Percentiles rank a stretch among this genome's conserved stretches.
Conservation (phyloP, 2,329 filamentous ascomycete genomes). For the Pestalotiopsis sp. region DNA sequence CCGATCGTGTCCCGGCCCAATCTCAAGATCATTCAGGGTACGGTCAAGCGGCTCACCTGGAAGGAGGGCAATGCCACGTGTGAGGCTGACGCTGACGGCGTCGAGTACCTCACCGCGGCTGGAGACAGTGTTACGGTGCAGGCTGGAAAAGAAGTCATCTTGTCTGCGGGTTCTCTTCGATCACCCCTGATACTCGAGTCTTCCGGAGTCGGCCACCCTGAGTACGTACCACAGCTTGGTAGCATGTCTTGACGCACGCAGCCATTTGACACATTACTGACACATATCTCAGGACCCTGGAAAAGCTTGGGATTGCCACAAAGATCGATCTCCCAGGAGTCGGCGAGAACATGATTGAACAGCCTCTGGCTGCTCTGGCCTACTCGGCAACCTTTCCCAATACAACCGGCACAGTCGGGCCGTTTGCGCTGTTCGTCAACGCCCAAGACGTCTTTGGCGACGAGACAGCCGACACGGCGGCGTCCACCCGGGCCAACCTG, state of each 20-base stretch:
- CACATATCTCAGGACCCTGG: conserved; percentile 36
- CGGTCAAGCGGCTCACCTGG: conserved; percentile 35
- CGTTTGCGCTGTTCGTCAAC: conserved; percentile 37
- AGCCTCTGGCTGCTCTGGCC: conserved; percentile 38
- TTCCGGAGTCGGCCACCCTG: conserved; percentile 52
- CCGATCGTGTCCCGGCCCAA: conserved; percentile 40
- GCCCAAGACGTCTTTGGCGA: conserved; percentile 38
- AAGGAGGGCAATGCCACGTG: conserved; percentile 15
- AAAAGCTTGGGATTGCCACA: conserved; percentile 43
- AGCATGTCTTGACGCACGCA: neutral
- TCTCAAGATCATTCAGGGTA: conserved; percentile 40
- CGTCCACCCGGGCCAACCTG: conserved; percentile 27
- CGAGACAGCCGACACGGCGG: conserved; percentile 24
- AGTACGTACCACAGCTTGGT: conserved; percentile 22
- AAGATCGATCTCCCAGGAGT: conserved; percentile 51
- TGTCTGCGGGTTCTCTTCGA: conserved; percentile 51
- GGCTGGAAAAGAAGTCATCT: conserved; percentile 49
- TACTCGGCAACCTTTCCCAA: conserved; percentile 25
- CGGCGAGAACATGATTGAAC: conserved; percentile 56
- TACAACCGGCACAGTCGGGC: conserved; percentile 21
- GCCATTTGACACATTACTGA: neutral
- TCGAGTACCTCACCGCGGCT: conserved; percentile 38
- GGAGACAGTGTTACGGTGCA: conserved; percentile 36
- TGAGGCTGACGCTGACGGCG: conserved; percentile 30
- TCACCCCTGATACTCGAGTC: conserved; percentile 55